Percentiles rank a stretch among this genome's conserved stretches.
phyloP scores from a whole-genome alignment of 2,329 filamentous ascomycete genomes.

The Berkeleyomyces basicola region DNA sequence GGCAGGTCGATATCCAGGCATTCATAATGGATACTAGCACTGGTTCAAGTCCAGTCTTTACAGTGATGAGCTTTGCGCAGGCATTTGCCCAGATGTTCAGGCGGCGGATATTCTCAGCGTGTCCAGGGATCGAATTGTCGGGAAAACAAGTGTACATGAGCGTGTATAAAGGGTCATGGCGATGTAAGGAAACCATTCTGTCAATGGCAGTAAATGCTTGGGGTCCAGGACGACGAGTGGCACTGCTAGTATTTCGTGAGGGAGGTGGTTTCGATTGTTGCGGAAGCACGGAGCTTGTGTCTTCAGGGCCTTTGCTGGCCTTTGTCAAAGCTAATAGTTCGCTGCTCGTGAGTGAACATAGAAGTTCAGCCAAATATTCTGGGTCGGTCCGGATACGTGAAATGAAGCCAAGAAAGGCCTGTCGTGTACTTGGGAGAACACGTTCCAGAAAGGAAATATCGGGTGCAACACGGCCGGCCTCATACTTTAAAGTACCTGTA shows the following conservation, averaged over 20 bases:
- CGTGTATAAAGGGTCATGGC: slow-evolving; percentile 70
- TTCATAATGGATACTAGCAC: slow-evolving; percentile 74
- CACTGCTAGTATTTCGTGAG: slow-evolving; percentile 25
- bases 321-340: slow-evolving; percentile 66
- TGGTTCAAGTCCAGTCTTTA: slow-evolving; percentile 59
- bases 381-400: slow-evolving; percentile 71
- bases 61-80: slow-evolving; percentile 66
- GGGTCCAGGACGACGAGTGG: slow-evolving; percentile 17
- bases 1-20: slow-evolving; percentile 69
- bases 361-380: slow-evolving; percentile 69
- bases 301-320: slow-evolving; percentile 63
- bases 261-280: slow-evolving; percentile 39
- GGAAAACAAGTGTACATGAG: slow-evolving; percentile 82
- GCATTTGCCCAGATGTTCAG: slow-evolving; percentile 79
- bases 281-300: slow-evolving; percentile 67
- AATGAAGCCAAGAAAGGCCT: slow-evolving; percentile 64
- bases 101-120: slow-evolving; percentile 61
- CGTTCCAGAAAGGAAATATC: slow-evolving; percentile 48
- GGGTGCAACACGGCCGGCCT: not conserved
- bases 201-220: slow-evolving; percentile 44
- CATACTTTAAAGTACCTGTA: slow-evolving; percentile 25
- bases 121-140: slow-evolving; percentile 67
- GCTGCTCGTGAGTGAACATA: slow-evolving; percentile 55
- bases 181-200: slow-evolving; percentile 71
- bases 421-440: slow-evolving; percentile 57